Evolutionary conservation across 352 stramenopile species (phyloP).

Genomic region (Lagenidium giganteum): DNA sequence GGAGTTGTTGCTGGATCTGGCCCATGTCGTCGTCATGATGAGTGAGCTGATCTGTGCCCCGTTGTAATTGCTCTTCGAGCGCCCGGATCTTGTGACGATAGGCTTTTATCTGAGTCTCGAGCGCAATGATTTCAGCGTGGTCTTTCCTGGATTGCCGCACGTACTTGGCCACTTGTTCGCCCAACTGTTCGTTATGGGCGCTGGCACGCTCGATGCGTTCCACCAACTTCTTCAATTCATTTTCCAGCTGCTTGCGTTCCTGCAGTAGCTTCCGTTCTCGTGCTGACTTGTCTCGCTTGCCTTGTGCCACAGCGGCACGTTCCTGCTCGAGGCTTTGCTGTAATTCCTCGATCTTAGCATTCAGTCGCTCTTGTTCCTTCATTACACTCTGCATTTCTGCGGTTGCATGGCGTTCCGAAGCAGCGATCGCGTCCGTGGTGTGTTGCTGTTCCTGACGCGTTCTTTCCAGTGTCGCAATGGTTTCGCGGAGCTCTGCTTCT

Average conservation of each 20-base stretch:
- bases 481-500: conserved; percentile 19
- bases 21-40: conserved; percentile 16
- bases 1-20: conserved; percentile 35
- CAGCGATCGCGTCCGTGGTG: too few relatives aligned
- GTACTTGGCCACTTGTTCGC: conserved; percentile 52
- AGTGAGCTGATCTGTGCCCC: conserved; percentile 7
- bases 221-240: conserved; percentile 42
- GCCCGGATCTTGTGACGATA: conserved; percentile 49
- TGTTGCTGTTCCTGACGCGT: too few relatives aligned
- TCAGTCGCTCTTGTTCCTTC: conserved; percentile 27
- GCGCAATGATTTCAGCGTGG: conserved; percentile 48
- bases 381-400: too few relatives aligned
- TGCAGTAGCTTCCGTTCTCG: conserved; percentile 54
- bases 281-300: conserved; percentile 23
- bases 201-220: conserved; percentile 44
- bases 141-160: conserved; percentile 55
- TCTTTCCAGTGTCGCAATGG: conserved; percentile 22
- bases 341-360: conserved; percentile 2
- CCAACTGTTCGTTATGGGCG: conserved; percentile 48
- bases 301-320: conserved; percentile 23
- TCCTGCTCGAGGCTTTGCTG: conserved; percentile 13
- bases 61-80: conserved; percentile 31
- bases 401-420: too few relatives aligned
- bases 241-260: conserved; percentile 52
- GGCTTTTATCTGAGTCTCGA: conserved; percentile 59